Conservation (phyloP, 2,329 filamentous ascomycete genomes). For the Penicillium sp. region DNA sequence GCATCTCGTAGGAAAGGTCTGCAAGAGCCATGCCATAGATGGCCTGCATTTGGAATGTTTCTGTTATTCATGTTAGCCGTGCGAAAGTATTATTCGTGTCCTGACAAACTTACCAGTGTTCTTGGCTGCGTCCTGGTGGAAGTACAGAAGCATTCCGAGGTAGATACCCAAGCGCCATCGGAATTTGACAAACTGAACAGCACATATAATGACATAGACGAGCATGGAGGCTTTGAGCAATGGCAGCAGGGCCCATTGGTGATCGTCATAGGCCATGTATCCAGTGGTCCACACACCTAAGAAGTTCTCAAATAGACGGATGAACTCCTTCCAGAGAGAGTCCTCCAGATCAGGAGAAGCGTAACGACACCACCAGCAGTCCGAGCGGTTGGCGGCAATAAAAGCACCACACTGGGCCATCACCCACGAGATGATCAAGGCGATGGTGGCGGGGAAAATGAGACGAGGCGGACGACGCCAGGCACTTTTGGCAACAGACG, state of each 20-base stretch:
- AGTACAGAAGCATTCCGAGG: constrained; percentile 50
- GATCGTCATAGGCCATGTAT: constrained; percentile 55
- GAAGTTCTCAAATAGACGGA: constrained; percentile 48
- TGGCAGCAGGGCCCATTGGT: constrained; percentile 57
- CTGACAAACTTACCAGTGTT: constrained; percentile 46
- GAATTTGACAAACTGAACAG: constrained; percentile 48
- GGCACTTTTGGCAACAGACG: constrained; percentile 54
- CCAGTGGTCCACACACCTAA: constrained; percentile 53
- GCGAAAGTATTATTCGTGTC: background rate
- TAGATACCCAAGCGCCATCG: constrained; percentile 50
- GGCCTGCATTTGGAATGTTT: constrained; percentile 57
- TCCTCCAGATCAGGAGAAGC: constrained; percentile 49
- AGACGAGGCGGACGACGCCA: constrained; percentile 56
- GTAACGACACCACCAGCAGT: constrained; percentile 54
- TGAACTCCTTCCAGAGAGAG: constrained; percentile 47
- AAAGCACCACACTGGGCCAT: constrained; percentile 53
- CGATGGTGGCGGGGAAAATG: constrained; percentile 55
- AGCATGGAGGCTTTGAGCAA: constrained; percentile 53
- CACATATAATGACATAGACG: constrained; percentile 51
- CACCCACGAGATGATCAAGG: constrained; percentile 52
- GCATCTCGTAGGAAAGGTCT: constrained; percentile 51
- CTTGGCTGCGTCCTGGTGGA: constrained; percentile 47
- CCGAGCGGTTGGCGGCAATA: constrained; percentile 48
- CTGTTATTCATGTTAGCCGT: constrained; percentile 27
- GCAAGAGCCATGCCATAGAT: constrained; percentile 55